These are phyloP conservation scores for Silybum marianum DNA, from an alignment of 129 eudicot species.

Conservation along the genomic window DNA sequence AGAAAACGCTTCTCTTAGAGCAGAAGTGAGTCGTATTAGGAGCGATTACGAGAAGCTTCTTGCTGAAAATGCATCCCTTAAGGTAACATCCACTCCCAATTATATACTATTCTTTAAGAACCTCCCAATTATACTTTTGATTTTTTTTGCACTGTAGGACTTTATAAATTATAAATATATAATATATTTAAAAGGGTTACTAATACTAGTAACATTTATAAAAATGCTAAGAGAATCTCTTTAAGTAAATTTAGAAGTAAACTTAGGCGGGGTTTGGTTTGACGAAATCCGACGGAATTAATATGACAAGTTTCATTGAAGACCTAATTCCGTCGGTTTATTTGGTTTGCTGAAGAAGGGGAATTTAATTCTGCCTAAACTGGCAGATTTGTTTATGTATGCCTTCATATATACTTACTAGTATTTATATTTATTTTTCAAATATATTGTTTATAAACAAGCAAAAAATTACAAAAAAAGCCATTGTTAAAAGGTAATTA, in stretches of 20 bases:
- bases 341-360: not conserved
- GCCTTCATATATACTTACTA: not conserved
- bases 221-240: not conserved
- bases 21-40: slow-evolving; percentile 69
- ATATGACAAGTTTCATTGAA: not conserved
- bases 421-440: not conserved
- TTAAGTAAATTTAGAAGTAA: not conserved
- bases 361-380: not conserved
- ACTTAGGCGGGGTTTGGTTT: not conserved
- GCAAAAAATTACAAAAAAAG: not conserved
- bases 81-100: slow-evolving; percentile 42
- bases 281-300: not conserved
- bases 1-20: slow-evolving; percentile 78
- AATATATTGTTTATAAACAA: not conserved
- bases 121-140: not conserved
- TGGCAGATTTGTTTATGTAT: not conserved
- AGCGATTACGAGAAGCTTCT: slow-evolving; percentile 70
- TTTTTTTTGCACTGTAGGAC: not conserved
- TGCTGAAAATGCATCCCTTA: slow-evolving; percentile 73
- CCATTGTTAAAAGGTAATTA: not conserved
- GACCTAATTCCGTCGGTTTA: not conserved
- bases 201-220: not conserved
- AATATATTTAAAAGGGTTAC: too few species aligned
- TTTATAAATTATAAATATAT: too few species aligned
- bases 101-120: not conserved